Evolutionary conservation across 345 rosid species (phyloP), one percentile per base, ranked within the genome.

Genomic region (Ailanthus altissimus): DNA sequence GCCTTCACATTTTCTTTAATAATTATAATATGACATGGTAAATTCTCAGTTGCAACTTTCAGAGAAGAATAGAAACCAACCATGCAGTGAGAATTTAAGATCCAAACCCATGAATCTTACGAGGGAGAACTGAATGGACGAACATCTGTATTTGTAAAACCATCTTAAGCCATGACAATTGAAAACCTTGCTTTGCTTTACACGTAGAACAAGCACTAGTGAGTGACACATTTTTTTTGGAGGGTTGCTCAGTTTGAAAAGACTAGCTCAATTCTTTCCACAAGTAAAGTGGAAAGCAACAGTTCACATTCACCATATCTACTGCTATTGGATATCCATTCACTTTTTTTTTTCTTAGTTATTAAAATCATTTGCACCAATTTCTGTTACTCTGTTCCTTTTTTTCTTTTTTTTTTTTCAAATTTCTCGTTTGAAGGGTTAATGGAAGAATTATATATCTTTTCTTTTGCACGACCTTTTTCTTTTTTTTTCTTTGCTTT

Each of bases 231-330:
- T 25, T 49, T 49, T 25, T 49, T 49, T 49, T 26, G 4, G 23
- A 47, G 32, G 36, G 3, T 0, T 15, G 25, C 23, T 1, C 7
- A 46, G 46, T 21, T 67, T 51, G 56, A n/a, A 74, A 61, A 62
- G 2, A 42, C 32, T 64, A 32, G n/a, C 10, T 8, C 45, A 73
- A 43, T 23, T 11, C 45, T 71, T 43, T 72, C 72, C 57, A 7
- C 74, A 60, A 70, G 64, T 26, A 64, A 63, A 72, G 72, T 72
- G 49, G 42, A 56, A 66, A 72, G 38, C 57, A 47, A 46, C 45
- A 56, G 47, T 72, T 56, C 40, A 26, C 57, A 51, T 11, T 11
- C 50, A 32, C 38, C 38, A 1, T n/a, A 54, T 40, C 40, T 7
- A 56, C 61, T 15, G 50, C n/a, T n/a, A n/a, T n/a, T 36, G 40